Evolutionary conservation across 2,329 filamentous ascomycete species (phyloP).

Genomic region (Aspergillus sp.): DNA sequence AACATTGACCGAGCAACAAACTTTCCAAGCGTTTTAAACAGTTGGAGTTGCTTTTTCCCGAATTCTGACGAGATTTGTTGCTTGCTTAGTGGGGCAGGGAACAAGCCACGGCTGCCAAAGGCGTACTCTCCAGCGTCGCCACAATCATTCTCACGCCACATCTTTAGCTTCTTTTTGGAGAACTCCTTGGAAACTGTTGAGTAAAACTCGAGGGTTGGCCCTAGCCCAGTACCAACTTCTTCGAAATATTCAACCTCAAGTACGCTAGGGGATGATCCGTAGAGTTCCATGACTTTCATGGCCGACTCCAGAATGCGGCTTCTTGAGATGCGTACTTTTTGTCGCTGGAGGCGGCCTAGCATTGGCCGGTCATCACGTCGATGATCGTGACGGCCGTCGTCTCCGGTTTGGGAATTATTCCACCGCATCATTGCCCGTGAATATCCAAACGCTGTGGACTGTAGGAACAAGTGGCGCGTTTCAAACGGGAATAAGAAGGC

Average conservation of each 20-base stretch:
- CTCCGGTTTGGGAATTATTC: slow-evolving; percentile 85
- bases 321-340: slow-evolving; percentile 96
- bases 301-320: slow-evolving; percentile 95
- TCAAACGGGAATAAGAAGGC: slow-evolving; percentile 98
- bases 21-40: slow-evolving; percentile 93
- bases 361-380: slow-evolving; percentile 86
- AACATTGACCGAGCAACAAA: slow-evolving; percentile 98
- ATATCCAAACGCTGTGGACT: slow-evolving; percentile 98
- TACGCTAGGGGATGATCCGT: slow-evolving; percentile 93
- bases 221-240: slow-evolving; percentile 93
- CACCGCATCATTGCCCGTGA: slow-evolving; percentile 95
- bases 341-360: slow-evolving; percentile 84
- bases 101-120: slow-evolving; percentile 79
- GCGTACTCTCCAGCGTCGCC: slow-evolving; percentile 74
- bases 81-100: slow-evolving; percentile 85
- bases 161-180: slow-evolving; percentile 91
- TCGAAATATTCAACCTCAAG: slow-evolving; percentile 98
- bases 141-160: slow-evolving; percentile 91
- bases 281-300: slow-evolving; percentile 97
- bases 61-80: slow-evolving; percentile 72
- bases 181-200: slow-evolving; percentile 97
- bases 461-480: slow-evolving; percentile 91
- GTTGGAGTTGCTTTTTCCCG: slow-evolving; percentile 80
- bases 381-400: slow-evolving; percentile 77
- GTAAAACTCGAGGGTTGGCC: slow-evolving; percentile 96